Base-by-base conservation (phyloP, 352 stramenopile genomes). In the Phytophthora cajani region DNA sequence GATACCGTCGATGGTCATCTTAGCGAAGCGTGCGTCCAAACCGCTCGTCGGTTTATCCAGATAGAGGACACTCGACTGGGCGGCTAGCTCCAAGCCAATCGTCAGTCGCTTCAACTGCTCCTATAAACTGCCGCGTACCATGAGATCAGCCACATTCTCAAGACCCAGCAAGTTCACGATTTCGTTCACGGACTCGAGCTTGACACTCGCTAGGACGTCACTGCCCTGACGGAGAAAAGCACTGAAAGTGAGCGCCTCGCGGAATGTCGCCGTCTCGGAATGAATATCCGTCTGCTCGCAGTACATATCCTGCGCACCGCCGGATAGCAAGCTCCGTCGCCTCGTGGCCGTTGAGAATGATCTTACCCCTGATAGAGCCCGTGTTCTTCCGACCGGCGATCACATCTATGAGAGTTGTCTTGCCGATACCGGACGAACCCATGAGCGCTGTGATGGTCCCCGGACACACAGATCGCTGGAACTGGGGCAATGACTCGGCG, bases 351-450 rank as follows among this genome's bases (percentile, higher is more conserved):
- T 84, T 87, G 1, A 71, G 71, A 21, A 79, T 23, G 19, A 95
- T 82, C 8, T 91, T 71, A 16, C 89, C 89, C 2, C 62, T 72
- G 60, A 91, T 84, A 5, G 71, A 80, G 12, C 94, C 94, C 32
- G 68, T 75, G 16, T 75, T 83, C 58, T 85, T 64, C 36, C 94
- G 77, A 19, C 95, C 75, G 7, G 92, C 88, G 58, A 98, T 93
- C 4, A 98, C 91, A 76, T 98, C 92, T 67, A 97, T 91, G 10
- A 98, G 74, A 2, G 94, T 98, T 33, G 80, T 92, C 56, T 86
- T 95, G 14, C 87, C 88, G 38, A 86, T 84, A 49, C 85, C 89
- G 53, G 69, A 89, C 9, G 75, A 90, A 17, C 91, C 91, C 86
- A 97, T 97, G 3, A 98, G 74, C 19, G 90, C 93, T 32, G 88